Conservation (phyloP, 139 green algal genomes). For the Edaphochlamys debaryana region DNA sequence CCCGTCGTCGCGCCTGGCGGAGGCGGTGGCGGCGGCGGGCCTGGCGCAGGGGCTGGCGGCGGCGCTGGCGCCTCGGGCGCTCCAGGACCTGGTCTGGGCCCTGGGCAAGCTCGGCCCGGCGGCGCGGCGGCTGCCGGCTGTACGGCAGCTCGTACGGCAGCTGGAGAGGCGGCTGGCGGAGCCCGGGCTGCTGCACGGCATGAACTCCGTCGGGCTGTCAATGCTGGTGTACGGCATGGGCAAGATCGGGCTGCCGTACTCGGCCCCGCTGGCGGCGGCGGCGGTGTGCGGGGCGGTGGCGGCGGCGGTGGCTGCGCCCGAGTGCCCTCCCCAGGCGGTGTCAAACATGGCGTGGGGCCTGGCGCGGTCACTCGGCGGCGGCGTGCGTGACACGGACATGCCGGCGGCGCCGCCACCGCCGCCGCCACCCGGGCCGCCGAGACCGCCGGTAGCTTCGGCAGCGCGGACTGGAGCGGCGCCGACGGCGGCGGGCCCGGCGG, state of each 20-base stretch:
- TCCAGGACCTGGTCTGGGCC: slow-evolving; percentile 35
- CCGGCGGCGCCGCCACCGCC: neutral
- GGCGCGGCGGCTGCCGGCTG: too few relatives aligned
- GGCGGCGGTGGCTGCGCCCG: neutral
- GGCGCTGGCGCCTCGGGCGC: neutral
- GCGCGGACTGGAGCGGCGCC: neutral
- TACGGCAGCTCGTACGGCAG: slow-evolving; percentile 2
- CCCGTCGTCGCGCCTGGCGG: neutral
- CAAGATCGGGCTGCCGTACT: slow-evolving; percentile 4
- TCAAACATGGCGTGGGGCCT: slow-evolving; percentile 30
- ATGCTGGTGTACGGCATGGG: slow-evolving; percentile 38
- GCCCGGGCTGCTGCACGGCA: slow-evolving; percentile 16
- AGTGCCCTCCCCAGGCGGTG: neutral
- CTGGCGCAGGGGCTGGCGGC: neutral
- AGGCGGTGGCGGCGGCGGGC: neutral
- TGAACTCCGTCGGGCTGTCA: slow-evolving; percentile 18
- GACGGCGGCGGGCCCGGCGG: neutral
- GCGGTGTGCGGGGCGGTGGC: slow-evolving; percentile 4
- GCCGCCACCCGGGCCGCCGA: too few relatives aligned
- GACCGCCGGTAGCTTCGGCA: neutral
- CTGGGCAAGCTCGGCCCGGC: slow-evolving; percentile 9
- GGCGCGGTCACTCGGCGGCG: neutral
- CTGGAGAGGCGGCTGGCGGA: neutral
- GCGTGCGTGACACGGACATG: too few relatives aligned
- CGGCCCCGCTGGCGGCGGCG: neutral